Evolutionary conservation across 1,284 basidiomycete species (phyloP), one percentile per base, ranked within the genome.

Genomic region (Wallemia ichthyophaga): DNA sequence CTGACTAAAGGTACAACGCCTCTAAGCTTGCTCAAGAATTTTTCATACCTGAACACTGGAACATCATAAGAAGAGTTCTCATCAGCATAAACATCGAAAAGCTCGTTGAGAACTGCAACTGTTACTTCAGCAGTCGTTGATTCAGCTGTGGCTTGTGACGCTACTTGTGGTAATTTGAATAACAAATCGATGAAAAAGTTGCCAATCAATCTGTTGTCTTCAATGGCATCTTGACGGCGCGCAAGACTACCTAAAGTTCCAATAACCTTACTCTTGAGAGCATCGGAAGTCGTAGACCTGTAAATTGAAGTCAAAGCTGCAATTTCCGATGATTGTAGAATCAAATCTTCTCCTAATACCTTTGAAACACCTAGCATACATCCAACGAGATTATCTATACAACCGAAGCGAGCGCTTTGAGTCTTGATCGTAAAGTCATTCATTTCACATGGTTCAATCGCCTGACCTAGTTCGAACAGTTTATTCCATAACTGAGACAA

Each of bases 31-130:
- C 72, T 69, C 3, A 82, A 68, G 73, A 69, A 82, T 60, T 66
- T 76, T 68, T 63, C 75, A 56, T 78, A 67, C 19, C 79, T 74
- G 72, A 95, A 96, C 13, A 72, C 73, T 63, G 81, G 83, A 60
- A 76, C 65, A 69, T 98, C 91, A 68, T 85, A 94, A 0, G 80
- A 75, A 58, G 79, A 70, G 9, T 71, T 76, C 69, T 98, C 94
- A 71, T 98, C 92, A 1, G 89, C 86, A 69, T 85, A 98, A 58
- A 92, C 83, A 69, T 96, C 92, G 63, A 96, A 86, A 57, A 96
- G 69, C 25, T 83, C 85, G 32, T 92, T 89, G 27, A 81, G 72
- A 0, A 80, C 78, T 64, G 92, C 86, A 21, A 95, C 74, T 60
- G 84, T 73, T 0, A 81, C 74, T 66, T 95, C 89, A 1, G 79